Conservation (phyloP, 1,139 yeast species). For the Protomyces inundatus region DNA sequence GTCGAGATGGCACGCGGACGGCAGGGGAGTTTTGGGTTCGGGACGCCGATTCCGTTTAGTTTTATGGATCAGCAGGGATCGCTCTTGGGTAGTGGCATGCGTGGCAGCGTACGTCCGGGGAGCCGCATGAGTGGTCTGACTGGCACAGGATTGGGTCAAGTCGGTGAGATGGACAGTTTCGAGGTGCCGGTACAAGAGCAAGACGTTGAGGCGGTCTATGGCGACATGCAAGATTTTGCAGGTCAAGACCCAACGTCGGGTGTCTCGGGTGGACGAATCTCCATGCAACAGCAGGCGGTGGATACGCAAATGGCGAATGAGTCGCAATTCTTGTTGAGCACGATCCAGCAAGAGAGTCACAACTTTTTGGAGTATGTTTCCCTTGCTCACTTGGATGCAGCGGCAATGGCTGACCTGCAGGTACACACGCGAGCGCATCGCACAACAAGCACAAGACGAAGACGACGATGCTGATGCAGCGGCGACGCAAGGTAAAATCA, state of each 20-base stretch:
- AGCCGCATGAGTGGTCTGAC: conserved; percentile 3
- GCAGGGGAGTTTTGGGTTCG: neutral
- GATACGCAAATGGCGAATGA: conserved; percentile 3
- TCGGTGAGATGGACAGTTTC: conserved; percentile 9
- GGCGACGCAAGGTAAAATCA: neutral
- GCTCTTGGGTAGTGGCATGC: neutral
- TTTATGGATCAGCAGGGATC: conserved; percentile 2
- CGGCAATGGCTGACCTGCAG: neutral
- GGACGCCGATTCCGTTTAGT: conserved; percentile 13
- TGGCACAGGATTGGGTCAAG: neutral
- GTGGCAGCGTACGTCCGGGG: conserved; percentile 6
- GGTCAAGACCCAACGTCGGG: neutral
- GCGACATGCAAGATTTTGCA: neutral
- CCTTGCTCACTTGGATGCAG: no score
- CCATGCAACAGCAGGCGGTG: neutral
- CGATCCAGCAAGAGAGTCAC: conserved; percentile 10
- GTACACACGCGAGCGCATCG: neutral
- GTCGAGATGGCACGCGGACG: neutral
- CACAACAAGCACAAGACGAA: neutral
- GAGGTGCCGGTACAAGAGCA: neutral
- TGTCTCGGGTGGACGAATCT: neutral
- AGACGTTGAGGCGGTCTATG: neutral
- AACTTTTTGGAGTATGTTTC: conserved; percentile 4
- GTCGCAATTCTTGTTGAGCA: neutral
- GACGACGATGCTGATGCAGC: neutral